Conservation (phyloP, 2,329 filamentous ascomycete genomes). For the Boeremia exigua region DNA sequence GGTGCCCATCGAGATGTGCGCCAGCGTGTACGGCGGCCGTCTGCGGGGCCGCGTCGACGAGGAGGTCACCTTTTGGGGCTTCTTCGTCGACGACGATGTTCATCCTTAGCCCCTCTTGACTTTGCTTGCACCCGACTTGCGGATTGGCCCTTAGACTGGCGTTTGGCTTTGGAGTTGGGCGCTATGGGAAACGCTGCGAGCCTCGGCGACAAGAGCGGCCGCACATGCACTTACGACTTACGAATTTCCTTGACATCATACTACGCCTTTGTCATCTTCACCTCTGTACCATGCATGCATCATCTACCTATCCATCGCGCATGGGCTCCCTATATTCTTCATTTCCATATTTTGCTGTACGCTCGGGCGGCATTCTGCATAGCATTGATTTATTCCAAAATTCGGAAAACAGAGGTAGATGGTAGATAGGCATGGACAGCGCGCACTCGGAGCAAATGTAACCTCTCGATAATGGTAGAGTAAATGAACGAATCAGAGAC, state of each 20-base stretch:
- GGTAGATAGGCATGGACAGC: constrained; percentile 26
- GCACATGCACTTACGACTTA: constrained; percentile 41
- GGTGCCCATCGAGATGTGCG: constrained; percentile 47
- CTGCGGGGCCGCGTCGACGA: constrained; percentile 41
- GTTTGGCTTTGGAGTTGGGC: constrained; percentile 44
- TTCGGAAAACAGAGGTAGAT: constrained; percentile 27
- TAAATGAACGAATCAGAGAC: constrained; percentile 31
- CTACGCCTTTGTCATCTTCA: constrained; percentile 1
- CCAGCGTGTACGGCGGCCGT: constrained; percentile 41
- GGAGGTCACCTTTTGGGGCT: constrained; percentile 45
- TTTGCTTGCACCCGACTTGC: constrained; percentile 32
- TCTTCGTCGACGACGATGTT: constrained; percentile 42
- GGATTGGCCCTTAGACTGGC: constrained; percentile 30
- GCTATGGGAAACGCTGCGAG: constrained; percentile 24
- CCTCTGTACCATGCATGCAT: constrained; percentile 11
- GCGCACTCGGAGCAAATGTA: constrained; percentile 9
- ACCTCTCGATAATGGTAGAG: constrained; percentile 23
- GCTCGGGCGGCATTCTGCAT: constrained; percentile 30
- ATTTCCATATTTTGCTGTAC: constrained; percentile 21
- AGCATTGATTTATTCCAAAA: constrained; percentile 28
- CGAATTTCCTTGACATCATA: constrained; percentile 39
- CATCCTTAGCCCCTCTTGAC: constrained; percentile 23
- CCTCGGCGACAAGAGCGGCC: constrained; percentile 30
- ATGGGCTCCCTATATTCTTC: constrained; percentile 15
- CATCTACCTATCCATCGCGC: constrained; percentile 9